Evolutionary conservation across 768 basidiomycete genomes (phyloP), one percentile per base, ranked within the genome.

Genomic region (Auriculariales sp.): DNA sequence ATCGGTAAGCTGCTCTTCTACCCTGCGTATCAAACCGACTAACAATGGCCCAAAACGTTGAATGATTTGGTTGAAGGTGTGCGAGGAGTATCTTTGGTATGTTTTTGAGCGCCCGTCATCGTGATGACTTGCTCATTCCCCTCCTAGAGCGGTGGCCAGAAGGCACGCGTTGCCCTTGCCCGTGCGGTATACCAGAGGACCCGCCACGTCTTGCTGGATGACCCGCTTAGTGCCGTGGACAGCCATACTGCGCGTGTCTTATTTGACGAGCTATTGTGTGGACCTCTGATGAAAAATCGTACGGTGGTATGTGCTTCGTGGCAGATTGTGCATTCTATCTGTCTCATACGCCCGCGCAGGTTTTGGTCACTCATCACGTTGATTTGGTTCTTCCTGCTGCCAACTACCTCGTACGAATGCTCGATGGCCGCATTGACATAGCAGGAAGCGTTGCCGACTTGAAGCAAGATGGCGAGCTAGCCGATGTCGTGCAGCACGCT

Each of bases 41-140:
- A 11, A 48, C 14, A 39, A 19, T 28, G 3, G 34, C 14, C 19
- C 59, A 79, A 48, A 83, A 83, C 53, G 79, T 88, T 14, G 83
- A 75, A 61, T 64, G 88, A 54, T 83, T 80, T 29, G 87, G 87
- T 28, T 87, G 87, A 4, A 86, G 89, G 64, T 89, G 89, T 62
- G 82, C 84, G 49, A 68, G 82, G 80, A 79, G 55, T 51, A 67
- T 54, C 7, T 12, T 36, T 35, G 1, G n/a, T n/a, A n/a, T n/a
- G n/a, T n/a, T n/a, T n/a, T n/a, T n/a, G n/a, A n/a, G n/a, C n/a
- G n/a, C n/a, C n/a, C n/a, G 17, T 29, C 10, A 27, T 2, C 14
- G 3, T 31, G 4, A 27, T 15, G 22, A 30, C 10, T 6, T 34
- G n/a, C n/a, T 24, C 14, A 45, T 17, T 11, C 9, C n/a, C 17